Evolutionary conservation across 371 early-diverging fungal species (phyloP).

Genomic region (Chytridiales sp.): DNA sequence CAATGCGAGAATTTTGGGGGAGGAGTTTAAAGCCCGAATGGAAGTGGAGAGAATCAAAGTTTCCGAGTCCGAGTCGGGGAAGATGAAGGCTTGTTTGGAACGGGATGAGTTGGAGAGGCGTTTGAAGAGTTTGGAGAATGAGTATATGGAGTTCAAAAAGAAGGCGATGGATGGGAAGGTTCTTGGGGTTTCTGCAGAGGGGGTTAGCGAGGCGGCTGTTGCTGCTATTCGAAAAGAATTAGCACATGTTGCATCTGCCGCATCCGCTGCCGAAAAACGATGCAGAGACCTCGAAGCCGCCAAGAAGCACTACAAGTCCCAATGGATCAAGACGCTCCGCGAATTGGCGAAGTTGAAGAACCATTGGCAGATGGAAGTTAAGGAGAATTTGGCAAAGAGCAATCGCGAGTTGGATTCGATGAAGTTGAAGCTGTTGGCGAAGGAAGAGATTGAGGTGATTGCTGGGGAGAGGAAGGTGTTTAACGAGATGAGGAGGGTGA

Average conservation of each 20-base stretch:
- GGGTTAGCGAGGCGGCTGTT: slow-evolving; percentile 18
- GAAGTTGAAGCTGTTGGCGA: slow-evolving; percentile 21
- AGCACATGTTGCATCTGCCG: slow-evolving; percentile 8
- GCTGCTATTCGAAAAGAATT: slow-evolving; percentile 19
- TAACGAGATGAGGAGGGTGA: slow-evolving; percentile 8
- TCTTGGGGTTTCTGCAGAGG: slow-evolving; percentile 4
- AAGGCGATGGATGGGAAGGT: slow-evolving; percentile 7
- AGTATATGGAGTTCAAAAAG: slow-evolving; percentile 18
- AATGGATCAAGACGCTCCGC: slow-evolving; percentile 32
- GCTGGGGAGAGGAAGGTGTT: slow-evolving; percentile 8
- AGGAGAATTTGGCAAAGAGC: slow-evolving; percentile 9
- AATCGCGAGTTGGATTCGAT: slow-evolving; percentile 19
- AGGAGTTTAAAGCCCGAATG: slow-evolving; percentile 32
- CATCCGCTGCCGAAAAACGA: slow-evolving; percentile 14
- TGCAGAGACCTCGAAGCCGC: slow-evolving; percentile 19
- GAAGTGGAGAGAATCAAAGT: slow-evolving; percentile 31
- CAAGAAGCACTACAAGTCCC: slow-evolving; percentile 49
- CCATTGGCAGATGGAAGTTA: slow-evolving; percentile 17
- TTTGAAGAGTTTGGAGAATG: slow-evolving; percentile 19
- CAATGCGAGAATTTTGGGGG: slow-evolving; percentile 24
- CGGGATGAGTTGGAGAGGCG: slow-evolving; percentile 30
- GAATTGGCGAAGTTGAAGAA: slow-evolving; percentile 24
- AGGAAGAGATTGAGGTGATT: slow-evolving; percentile 22
- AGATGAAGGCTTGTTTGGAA: slow-evolving; percentile 23
- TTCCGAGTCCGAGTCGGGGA: slow-evolving; percentile 35